Conservation (phyloP, 176 grass and related monocot species). For the Zoysia pacifica region DNA sequence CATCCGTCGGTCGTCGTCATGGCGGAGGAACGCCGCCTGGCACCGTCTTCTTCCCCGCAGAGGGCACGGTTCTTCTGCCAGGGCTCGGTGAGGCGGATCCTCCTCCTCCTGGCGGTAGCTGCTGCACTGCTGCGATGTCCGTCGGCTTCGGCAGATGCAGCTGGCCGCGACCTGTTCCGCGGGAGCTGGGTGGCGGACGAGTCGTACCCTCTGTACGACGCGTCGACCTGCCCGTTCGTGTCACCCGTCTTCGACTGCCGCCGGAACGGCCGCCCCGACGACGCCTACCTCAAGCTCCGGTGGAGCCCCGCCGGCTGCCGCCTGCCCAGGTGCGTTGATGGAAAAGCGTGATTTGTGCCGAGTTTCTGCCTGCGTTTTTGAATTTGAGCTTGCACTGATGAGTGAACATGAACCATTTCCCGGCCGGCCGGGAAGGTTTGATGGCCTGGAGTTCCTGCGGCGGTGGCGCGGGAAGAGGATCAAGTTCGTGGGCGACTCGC, state of each 20-base stretch:
- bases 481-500: conserved; percentile 76
- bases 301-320: conserved; percentile 59
- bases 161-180: conserved; percentile 50
- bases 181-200: conserved; percentile 66
- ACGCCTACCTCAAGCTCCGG: conserved; percentile 62
- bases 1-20: neutral
- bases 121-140: neutral
- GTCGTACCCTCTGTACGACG: conserved; percentile 73
- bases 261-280: conserved; percentile 66
- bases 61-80: neutral
- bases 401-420: neutral
- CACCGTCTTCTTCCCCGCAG: too few species aligned
- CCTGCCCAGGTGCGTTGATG: neutral
- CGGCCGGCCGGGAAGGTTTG: conserved; percentile 42
- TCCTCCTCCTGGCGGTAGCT: neutral
- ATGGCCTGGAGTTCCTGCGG: conserved; percentile 49
- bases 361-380: neutral
- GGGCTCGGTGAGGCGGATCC: neutral
- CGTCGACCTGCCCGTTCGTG: conserved; percentile 67
- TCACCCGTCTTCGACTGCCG: conserved; percentile 58
- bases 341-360: neutral
- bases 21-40: neutral
- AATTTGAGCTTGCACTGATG: neutral
- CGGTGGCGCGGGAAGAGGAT: conserved; percentile 65
- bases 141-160: neutral